Percentiles rank a stretch among this genome's conserved stretches.
phyloP scores from a whole-genome alignment of 1,139 yeast species.

The Yamadazyma diospyri region DNA sequence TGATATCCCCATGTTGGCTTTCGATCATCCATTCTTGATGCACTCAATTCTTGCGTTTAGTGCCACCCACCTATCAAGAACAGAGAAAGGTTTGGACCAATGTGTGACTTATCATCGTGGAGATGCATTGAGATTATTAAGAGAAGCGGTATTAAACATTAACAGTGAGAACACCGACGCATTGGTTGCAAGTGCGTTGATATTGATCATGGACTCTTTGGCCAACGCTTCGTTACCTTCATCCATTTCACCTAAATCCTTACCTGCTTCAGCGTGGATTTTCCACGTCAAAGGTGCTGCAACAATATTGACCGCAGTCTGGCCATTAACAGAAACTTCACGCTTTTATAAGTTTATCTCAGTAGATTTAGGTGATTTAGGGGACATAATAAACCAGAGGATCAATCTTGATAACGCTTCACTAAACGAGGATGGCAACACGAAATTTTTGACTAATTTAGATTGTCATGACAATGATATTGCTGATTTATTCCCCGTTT shows the following conservation, averaged over 20 bases:
- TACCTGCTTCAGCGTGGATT: constrained; percentile 95
- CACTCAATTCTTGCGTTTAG: constrained; percentile 86
- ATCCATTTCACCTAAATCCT: constrained; percentile 54
- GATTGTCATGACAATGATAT: constrained; percentile 86
- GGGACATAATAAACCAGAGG: constrained; percentile 65
- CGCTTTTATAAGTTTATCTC: constrained; percentile 71
- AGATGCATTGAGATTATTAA: constrained; percentile 72
- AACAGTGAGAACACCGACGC: constrained; percentile 88
- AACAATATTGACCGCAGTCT: constrained; percentile 87
- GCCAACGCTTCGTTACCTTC: constrained; percentile 87
- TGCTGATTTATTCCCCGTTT: constrained; percentile 81
- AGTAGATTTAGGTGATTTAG: constrained; percentile 79
- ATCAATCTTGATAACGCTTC: constrained; percentile 22
- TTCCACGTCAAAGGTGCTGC: constrained; percentile 97
- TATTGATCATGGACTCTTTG: constrained; percentile 85
- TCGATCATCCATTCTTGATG: constrained; percentile 86
- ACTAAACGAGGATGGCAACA: constrained; percentile 16
- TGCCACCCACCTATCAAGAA: constrained; percentile 84
- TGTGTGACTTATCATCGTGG: constrained; percentile 86
- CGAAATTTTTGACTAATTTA: constrained; percentile 51
- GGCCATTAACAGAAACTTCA: constrained; percentile 83
- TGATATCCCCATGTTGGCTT: constrained; percentile 85
- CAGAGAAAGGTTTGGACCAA: constrained; percentile 73
- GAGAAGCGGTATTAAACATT: constrained; percentile 84
- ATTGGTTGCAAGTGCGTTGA: constrained; percentile 84